These are phyloP conservation scores for Tricholomella constricta DNA, from an alignment of 768 basidiomycete genomes.

Conservation along the genomic window DNA sequence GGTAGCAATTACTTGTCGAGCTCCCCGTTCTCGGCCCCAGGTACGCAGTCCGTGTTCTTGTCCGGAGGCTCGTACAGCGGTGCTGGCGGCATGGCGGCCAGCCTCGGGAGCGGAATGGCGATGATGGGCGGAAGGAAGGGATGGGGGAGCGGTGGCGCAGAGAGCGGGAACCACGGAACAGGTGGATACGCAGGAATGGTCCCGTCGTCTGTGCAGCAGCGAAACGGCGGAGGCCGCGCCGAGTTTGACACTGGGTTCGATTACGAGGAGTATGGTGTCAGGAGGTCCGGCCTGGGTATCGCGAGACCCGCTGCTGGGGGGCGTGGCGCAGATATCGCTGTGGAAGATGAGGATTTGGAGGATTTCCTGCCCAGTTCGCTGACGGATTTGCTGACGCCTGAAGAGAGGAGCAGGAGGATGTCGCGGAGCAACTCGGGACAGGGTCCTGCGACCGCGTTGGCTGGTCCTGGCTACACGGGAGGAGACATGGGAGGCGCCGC, in stretches of 20 bases:
- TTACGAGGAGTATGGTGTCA: conserved; percentile 38
- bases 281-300: conserved; percentile 16
- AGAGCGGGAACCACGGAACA: conserved; percentile 17
- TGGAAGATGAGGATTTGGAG: conserved; percentile 78
- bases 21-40: conserved; percentile 80
- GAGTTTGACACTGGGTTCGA: conserved; percentile 41
- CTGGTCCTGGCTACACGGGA: conserved; percentile 14
- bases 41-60: conserved; percentile 58
- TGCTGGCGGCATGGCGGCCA: conserved; percentile 59
- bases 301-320: conserved; percentile 13
- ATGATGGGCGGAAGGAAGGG: conserved; percentile 46
- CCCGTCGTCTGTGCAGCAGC: conserved; percentile 12
- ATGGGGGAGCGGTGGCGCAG: conserved; percentile 31
- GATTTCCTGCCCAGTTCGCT: conserved; percentile 89
- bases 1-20: conserved; percentile 45
- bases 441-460: conserved; percentile 21
- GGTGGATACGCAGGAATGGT: conserved; percentile 4
- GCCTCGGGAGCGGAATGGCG: conserved; percentile 56
- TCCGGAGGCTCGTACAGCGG: conserved; percentile 31
- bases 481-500: conserved; percentile 10
- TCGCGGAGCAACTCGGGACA: conserved; percentile 67
- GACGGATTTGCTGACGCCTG: conserved; percentile 86
- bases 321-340: conserved; percentile 42
- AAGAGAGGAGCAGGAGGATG: conserved; percentile 82
- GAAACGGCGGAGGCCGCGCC: conserved; percentile 11